phyloP scores from a whole-genome alignment of 495 filamentous ascomycete genomes.

The Aspergillus coremiiformis region DNA sequence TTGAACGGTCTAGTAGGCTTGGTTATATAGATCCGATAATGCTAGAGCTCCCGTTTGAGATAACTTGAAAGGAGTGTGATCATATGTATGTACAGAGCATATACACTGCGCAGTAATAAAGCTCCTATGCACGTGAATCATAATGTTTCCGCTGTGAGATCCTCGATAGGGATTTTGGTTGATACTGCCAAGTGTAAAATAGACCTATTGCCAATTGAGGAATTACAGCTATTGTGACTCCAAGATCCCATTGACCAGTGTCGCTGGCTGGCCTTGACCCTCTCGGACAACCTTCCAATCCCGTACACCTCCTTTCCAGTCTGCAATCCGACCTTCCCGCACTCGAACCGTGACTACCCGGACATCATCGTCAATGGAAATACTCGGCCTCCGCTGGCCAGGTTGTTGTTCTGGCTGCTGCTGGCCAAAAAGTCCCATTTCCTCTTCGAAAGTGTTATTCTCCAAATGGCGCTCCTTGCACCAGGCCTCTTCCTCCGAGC shows the following conservation, averaged over 20 bases:
- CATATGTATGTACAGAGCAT: too few species aligned
- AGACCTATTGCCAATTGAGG: not conserved
- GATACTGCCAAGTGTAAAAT: not conserved
- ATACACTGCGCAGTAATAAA: too few species aligned
- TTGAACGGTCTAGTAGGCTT: not conserved
- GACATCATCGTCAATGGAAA: slow-evolving; percentile 65
- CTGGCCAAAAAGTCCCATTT: slow-evolving; percentile 40
- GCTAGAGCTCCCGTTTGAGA: too few species aligned
- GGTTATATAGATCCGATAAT: not conserved
- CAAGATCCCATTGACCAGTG: slow-evolving; percentile 34
- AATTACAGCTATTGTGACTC: not conserved
- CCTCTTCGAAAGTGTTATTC: slow-evolving; percentile 76
- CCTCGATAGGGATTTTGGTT: not conserved
- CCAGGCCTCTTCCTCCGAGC: slow-evolving; percentile 72
- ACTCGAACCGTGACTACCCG: slow-evolving; percentile 68
- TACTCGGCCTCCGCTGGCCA: slow-evolving; percentile 29
- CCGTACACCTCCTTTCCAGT: slow-evolving; percentile 72
- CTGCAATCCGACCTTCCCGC: slow-evolving; percentile 66
- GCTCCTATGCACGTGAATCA: not conserved
- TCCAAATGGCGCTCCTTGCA: slow-evolving; percentile 76
- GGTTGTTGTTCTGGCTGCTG: slow-evolving; percentile 27
- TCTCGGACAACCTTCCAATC: slow-evolving; percentile 56
- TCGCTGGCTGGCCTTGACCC: slow-evolving; percentile 18
- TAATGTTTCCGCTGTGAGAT: not conserved
- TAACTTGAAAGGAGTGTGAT: too few species aligned